A percentile compares a stretch with the other conserved stretches of the same genome.
Evolutionary conservation across 2,329 filamentous ascomycete genomes (phyloP).

Genomic region (Aphanocladium album): DNA sequence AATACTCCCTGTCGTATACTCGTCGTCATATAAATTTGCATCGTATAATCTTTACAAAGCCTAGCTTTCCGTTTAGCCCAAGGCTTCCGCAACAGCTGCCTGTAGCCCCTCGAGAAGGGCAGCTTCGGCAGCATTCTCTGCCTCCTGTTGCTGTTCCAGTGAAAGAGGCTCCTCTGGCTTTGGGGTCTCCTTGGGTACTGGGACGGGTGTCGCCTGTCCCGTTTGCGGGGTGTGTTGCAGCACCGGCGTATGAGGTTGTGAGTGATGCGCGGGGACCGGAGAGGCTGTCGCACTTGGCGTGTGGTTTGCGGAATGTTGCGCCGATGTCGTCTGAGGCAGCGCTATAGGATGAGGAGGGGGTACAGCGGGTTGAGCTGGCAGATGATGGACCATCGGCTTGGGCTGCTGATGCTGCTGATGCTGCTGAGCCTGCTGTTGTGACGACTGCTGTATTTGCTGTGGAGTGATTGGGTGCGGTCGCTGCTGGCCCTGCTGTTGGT

Average conservation of each 20-base stretch:
- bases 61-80: constrained; percentile 2
- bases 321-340: constrained; percentile 4
- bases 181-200: constrained; percentile 16
- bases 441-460: neutral
- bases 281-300: constrained; percentile 1
- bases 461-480: constrained; percentile 3
- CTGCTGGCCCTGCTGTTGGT: constrained; percentile 17
- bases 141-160: constrained; percentile 18
- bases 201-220: constrained; percentile 3
- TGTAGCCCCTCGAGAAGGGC: constrained; percentile 31
- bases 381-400: constrained; percentile 2
- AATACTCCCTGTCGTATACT: neutral
- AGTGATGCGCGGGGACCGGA: constrained; percentile 1
- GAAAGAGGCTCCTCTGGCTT: constrained; percentile 21
- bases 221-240: neutral
- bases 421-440: constrained; percentile 14
- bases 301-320: neutral
- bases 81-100: constrained; percentile 27
- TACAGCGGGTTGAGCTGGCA: neutral
- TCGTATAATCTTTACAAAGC: neutral
- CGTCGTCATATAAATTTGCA: neutral
- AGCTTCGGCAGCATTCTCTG: constrained; percentile 31
- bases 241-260: constrained; percentile 7
- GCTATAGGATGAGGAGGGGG: constrained; percentile 8
- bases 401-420: constrained; percentile 17